These are phyloP conservation scores for Neurospora intermedia DNA, from an alignment of 495 filamentous ascomycete species.

Conservation along the genomic window DNA sequence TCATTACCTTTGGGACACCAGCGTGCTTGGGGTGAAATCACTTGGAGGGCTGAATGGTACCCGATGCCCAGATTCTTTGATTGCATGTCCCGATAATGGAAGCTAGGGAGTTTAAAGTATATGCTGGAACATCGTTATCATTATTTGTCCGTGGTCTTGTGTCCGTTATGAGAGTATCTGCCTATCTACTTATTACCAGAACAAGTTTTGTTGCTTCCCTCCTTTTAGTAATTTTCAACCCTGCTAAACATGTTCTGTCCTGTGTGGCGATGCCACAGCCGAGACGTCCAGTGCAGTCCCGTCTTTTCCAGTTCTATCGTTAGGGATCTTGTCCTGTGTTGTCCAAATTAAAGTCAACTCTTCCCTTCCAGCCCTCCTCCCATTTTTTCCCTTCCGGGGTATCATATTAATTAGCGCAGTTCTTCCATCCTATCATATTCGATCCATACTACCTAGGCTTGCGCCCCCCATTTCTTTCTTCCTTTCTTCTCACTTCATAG, in stretches of 20 bases:
- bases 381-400: neutral
- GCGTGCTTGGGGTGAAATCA: neutral
- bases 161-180: no score
- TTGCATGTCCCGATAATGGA: neutral
- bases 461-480: neutral
- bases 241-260: neutral
- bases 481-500: neutral
- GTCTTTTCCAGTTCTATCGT: neutral
- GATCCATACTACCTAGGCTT: neutral
- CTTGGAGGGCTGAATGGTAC: neutral
- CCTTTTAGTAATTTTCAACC: neutral
- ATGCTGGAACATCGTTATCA: neutral
- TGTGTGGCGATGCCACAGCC: neutral
- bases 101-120: neutral
- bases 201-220: constrained; percentile 6
- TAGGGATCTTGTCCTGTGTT: neutral
- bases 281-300: neutral
- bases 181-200: constrained; percentile 12
- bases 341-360: neutral
- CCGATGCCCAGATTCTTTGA: neutral
- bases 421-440: neutral
- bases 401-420: neutral
- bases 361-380: neutral
- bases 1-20: neutral
- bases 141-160: neutral